phyloP scores from a whole-genome alignment of 2,329 filamentous ascomycete species.

The Byssochlamys sp. region DNA sequence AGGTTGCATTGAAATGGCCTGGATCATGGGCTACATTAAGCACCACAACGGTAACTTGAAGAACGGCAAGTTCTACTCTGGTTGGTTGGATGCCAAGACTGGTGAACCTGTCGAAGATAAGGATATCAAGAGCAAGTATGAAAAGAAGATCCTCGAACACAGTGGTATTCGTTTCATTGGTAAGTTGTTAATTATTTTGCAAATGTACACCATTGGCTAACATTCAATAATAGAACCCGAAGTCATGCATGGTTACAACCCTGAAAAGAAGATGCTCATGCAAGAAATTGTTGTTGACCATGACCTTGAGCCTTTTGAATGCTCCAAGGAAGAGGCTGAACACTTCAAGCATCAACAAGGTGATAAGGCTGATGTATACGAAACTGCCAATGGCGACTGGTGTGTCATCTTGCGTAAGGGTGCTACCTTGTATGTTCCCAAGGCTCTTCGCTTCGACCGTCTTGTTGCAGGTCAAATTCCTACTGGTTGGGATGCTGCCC shows the following conservation, averaged over 20 bases:
- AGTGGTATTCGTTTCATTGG: slow-evolving; percentile 92
- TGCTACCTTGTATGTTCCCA: slow-evolving; percentile 87
- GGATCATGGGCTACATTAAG: slow-evolving; percentile 99
- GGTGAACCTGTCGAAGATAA: slow-evolving; percentile 95
- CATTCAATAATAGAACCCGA: too few species aligned
- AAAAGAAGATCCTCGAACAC: slow-evolving; percentile 92
- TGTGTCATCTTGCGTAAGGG: slow-evolving; percentile 92
- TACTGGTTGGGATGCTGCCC: slow-evolving; percentile 92
- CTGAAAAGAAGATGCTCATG: slow-evolving; percentile 94
- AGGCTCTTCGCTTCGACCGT: slow-evolving; percentile 92
- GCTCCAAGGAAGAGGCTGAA: slow-evolving; percentile 91
- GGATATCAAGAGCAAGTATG: slow-evolving; percentile 94
- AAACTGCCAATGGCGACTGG: slow-evolving; percentile 88
- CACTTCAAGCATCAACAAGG: slow-evolving; percentile 96
- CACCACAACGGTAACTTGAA: slow-evolving; percentile 95
- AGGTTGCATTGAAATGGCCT: slow-evolving; percentile 97
- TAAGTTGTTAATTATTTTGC: too few species aligned
- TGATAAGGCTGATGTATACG: slow-evolving; percentile 94
- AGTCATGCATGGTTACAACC: slow-evolving; percentile 94
- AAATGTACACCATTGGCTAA: too few species aligned
- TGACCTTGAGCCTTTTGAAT: slow-evolving; percentile 91
- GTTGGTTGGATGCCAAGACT: slow-evolving; percentile 89
- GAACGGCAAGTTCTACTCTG: slow-evolving; percentile 89
- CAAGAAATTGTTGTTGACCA: slow-evolving; percentile 97
- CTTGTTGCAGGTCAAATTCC: slow-evolving; percentile 95